These are phyloP conservation scores for Saprolegnia diclina DNA, from an alignment of 352 stramenopile genomes.

Conservation along the genomic window DNA sequence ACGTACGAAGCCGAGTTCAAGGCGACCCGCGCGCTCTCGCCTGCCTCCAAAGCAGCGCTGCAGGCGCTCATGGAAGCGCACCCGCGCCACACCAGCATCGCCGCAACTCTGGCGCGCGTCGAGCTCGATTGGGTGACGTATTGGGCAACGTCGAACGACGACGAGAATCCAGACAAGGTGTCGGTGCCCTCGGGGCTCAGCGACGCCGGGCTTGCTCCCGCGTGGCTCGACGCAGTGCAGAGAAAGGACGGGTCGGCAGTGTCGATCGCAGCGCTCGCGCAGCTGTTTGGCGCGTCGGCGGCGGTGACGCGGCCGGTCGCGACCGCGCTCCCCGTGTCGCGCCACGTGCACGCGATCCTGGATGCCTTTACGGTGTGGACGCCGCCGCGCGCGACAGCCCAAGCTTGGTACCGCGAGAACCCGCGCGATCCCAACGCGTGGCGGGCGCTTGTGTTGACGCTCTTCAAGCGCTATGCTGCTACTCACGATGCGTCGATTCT, in stretches of 20 bases:
- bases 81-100: background rate
- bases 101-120: background rate
- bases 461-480: slow-evolving; percentile 11
- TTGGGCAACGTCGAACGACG: background rate
- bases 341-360: background rate
- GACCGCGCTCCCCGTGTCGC: background rate
- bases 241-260: background rate
- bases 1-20: background rate
- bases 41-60: background rate
- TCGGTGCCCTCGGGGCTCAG: background rate
- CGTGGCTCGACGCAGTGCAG: background rate
- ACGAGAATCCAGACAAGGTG: background rate
- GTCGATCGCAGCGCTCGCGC: background rate
- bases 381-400: background rate
- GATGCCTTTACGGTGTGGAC: background rate
- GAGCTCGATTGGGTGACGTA: background rate
- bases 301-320: background rate
- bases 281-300: background rate
- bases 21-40: background rate
- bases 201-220: background rate
- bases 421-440: slow-evolving; percentile 1
- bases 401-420: slow-evolving; percentile 5
- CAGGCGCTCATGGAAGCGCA: too few species aligned
- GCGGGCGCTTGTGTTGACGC: background rate
- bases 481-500: background rate